Evolutionary conservation across 495 filamentous ascomycete genomes (phyloP), one percentile per base, ranked within the genome.

Genomic region (Amphirosellinia nigrospora): DNA sequence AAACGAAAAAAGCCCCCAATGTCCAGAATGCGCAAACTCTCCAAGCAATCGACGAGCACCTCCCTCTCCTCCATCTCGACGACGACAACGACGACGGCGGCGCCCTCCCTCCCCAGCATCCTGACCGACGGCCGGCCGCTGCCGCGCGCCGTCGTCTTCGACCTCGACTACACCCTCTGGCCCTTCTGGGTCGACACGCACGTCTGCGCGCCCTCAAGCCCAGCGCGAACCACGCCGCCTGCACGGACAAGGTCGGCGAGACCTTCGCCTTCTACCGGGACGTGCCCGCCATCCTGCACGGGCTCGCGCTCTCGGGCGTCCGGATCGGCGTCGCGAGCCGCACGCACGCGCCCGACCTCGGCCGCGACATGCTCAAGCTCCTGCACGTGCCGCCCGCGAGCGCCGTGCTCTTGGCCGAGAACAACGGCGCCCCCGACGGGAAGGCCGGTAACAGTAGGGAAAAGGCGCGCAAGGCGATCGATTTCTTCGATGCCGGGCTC

Each of bases 121-220:
- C 77, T 97, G 77, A 86, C 80, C 59, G 94, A 99, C 79, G 89
- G 89, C 66, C 86, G 88, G 0, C 92, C 93, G 1, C 89, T 99
- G 3, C 96, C 96, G 0, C 93, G 91, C 71, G 81, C 96, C 70
- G 87, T 99, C 70, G 91, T 92, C 67, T 97, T 99, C 81, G 96
- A 99, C 79, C 87, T 98, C 61, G 96, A 99, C 84, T 98, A 97
- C 84, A 99, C 96, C 0, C 85, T 99, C 1, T 98, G 96, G 96
- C 93, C 94, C 4, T 97, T 97, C 84, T 99, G 95, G 94, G 90
- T 94, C 3, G 96, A 98, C 83, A 97, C 94, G 16, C 94, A 97
- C 79, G 90, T 95, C 75, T 90, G 89, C 63, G 86, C 92, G 13
- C 95, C 96, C 82, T 99, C 61, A 93, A 93, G 71, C 64, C 78